phyloP scores from a whole-genome alignment of 2,329 filamentous ascomycete species.

The Cordyceps fumosorosea region DNA sequence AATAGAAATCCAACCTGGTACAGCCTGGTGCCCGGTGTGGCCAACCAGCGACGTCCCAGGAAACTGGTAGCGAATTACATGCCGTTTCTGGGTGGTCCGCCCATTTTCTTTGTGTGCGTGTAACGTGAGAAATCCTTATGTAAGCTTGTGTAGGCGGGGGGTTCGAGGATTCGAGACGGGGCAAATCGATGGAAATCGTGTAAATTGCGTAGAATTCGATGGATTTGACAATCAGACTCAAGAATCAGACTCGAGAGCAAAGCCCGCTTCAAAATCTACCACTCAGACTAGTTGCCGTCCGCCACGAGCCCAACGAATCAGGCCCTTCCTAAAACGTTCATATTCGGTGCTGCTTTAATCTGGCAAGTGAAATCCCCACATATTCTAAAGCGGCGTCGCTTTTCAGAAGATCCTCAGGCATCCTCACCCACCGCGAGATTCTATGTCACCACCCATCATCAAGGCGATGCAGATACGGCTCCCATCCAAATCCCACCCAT shows the following conservation, averaged over 20 bases:
- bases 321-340: constrained; percentile 4
- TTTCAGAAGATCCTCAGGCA: background rate
- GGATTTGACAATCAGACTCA: background rate
- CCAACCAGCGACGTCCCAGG: background rate
- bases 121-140: constrained; percentile 7
- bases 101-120: constrained; percentile 44
- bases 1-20: background rate
- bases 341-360: background rate
- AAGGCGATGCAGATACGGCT: background rate
- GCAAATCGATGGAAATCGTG: background rate
- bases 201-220: background rate
- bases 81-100: constrained; percentile 61
- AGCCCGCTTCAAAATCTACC: background rate
- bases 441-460: background rate
- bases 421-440: background rate
- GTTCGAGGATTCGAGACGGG: background rate
- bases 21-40: too few species aligned
- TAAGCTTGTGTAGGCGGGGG: background rate
- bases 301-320: background rate
- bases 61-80: constrained; percentile 17
- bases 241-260: background rate
- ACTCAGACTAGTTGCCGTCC: background rate
- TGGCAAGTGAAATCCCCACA: background rate
- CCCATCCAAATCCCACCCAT: background rate
- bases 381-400: constrained; percentile 16